Evolutionary conservation across 768 basidiomycete genomes (phyloP).

Genomic region (Suillus plorans): DNA sequence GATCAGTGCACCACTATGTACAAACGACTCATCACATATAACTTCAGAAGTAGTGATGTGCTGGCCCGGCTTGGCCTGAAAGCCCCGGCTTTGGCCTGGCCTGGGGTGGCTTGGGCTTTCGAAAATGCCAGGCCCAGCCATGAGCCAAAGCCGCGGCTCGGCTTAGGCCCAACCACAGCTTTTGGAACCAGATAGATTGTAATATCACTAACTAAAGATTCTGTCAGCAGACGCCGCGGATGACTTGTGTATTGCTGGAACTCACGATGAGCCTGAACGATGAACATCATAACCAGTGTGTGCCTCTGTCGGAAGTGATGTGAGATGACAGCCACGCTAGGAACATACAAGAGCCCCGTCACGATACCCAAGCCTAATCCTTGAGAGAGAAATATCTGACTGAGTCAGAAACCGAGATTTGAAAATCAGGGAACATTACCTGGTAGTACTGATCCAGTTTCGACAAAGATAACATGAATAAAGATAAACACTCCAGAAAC

Average conservation of each 20-base stretch:
- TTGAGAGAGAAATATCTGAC: slow-evolving; percentile 43
- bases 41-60: too few relatives aligned
- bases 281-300: not conserved
- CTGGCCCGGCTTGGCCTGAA: too few relatives aligned
- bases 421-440: slow-evolving; percentile 14
- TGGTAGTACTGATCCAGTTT: slow-evolving; percentile 36
- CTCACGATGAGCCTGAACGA: slow-evolving; percentile 25
- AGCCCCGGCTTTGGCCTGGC: too few relatives aligned
- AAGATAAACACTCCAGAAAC: slow-evolving; percentile 25
- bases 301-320: slow-evolving; percentile 42
- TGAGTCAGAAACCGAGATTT: not conserved
- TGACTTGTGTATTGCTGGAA: not conserved
- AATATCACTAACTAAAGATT: slow-evolving; percentile 46
- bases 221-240: not conserved
- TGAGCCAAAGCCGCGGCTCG: too few relatives aligned
- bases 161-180: too few relatives aligned
- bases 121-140: too few relatives aligned
- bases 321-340: slow-evolving; percentile 40
- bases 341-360: slow-evolving; percentile 45
- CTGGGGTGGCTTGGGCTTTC: too few relatives aligned
- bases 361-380: slow-evolving; percentile 43
- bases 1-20: too few relatives aligned
- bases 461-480: slow-evolving; percentile 39
- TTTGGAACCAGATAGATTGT: too few relatives aligned
- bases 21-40: too few relatives aligned